These are phyloP conservation scores for Capsicum pubescens DNA, from an alignment of 257 asterid genomes.

Conservation along the genomic window DNA sequence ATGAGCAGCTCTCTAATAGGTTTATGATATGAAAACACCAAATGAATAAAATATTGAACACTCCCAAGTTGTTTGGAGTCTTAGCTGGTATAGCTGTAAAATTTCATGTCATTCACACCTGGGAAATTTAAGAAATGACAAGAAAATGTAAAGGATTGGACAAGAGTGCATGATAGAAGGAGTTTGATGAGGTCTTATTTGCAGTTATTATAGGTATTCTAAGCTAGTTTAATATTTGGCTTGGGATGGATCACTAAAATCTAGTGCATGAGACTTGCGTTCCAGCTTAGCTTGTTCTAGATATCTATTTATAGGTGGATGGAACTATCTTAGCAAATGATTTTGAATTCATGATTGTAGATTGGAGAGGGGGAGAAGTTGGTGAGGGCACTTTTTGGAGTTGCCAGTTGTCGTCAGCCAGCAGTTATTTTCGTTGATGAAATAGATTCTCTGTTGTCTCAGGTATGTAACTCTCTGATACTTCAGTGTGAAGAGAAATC, in stretches of 20 bases:
- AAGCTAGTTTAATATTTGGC: constrained; percentile 21
- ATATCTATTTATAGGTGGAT: constrained; percentile 15
- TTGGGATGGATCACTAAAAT: constrained; percentile 26
- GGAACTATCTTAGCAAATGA: constrained; percentile 14
- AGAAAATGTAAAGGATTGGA: constrained; percentile 2
- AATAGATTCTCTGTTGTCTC: constrained; percentile 95
- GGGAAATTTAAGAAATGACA: constrained; percentile 5
- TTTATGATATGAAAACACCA: background rate
- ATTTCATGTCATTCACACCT: background rate
- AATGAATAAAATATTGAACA: background rate
- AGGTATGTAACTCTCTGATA: constrained; percentile 51
- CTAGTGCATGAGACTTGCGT: background rate
- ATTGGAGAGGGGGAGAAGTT: constrained; percentile 99
- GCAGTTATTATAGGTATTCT: background rate
- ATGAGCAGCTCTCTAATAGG: background rate
- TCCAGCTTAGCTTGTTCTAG: background rate
- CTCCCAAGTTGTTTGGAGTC: background rate
- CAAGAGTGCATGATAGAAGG: background rate
- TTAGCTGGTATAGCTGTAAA: background rate
- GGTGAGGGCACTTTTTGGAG: constrained; percentile 98
- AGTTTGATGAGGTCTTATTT: background rate
- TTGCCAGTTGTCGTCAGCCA: constrained; percentile 98
- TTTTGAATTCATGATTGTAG: constrained; percentile 52
- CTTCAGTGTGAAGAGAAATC: background rate
- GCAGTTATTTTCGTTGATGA: constrained; percentile 98